Conservation (phyloP, 371 early-diverging fungal genomes). For the Funneliformis caledonium region DNA sequence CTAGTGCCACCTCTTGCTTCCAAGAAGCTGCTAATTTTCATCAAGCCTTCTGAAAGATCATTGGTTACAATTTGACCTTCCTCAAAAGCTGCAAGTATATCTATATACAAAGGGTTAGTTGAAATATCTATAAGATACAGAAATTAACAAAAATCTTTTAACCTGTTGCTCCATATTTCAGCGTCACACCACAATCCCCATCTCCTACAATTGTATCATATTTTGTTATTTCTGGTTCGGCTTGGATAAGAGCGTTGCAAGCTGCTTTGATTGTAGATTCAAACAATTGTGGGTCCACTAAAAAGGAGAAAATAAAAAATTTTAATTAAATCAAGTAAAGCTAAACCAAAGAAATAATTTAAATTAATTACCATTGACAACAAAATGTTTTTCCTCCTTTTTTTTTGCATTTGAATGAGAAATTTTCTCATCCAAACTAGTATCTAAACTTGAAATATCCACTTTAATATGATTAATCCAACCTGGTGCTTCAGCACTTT, state of each 20-base stretch:
- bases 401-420: constrained; percentile 6
- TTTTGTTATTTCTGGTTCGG: constrained; percentile 73
- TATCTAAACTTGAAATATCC: constrained; percentile 14
- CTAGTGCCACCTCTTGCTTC: constrained; percentile 80
- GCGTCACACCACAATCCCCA: constrained; percentile 82
- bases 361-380: constrained; percentile 12
- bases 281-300: constrained; percentile 44
- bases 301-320: background rate
- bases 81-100: constrained; percentile 54
- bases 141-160: background rate
- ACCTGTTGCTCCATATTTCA: constrained; percentile 68
- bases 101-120: constrained; percentile 28
- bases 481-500: constrained; percentile 57
- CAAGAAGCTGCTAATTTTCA: constrained; percentile 63
- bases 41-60: constrained; percentile 53
- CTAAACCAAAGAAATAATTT: background rate
- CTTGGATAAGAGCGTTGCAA: constrained; percentile 59
- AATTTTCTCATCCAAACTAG: constrained; percentile 21
- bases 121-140: background rate
- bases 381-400: background rate
- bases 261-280: constrained; percentile 55
- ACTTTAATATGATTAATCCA: constrained; percentile 54
- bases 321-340: background rate
- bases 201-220: constrained; percentile 79
- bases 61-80: constrained; percentile 46